Conservation (phyloP, 176 grass and related monocot genomes). For the Avena insularis region DNA sequence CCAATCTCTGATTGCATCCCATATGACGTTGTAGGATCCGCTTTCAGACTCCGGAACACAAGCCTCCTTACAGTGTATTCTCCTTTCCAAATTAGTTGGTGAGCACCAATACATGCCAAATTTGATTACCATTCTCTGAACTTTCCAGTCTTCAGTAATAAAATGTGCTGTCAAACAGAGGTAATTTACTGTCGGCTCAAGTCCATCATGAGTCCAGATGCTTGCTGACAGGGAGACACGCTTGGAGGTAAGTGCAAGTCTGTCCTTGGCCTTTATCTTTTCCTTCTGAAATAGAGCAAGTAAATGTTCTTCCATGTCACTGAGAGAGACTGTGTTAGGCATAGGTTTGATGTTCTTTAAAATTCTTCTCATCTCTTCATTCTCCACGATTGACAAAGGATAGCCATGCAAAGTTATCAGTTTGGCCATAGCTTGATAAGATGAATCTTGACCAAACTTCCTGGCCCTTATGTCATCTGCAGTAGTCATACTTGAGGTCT, state of each 20-base stretch:
- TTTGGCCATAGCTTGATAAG: constrained; percentile 43
- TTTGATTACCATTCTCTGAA: constrained; percentile 53
- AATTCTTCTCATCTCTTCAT: constrained; percentile 62
- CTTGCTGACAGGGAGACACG: constrained; percentile 51
- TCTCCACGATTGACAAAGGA: constrained; percentile 54
- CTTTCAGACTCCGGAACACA: constrained; percentile 54
- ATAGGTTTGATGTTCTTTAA: constrained; percentile 42
- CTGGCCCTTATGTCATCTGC: constrained; percentile 2
- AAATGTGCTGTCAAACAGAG: constrained; percentile 62
- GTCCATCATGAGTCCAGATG: constrained; percentile 53
- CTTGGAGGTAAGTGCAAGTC: constrained; percentile 38
- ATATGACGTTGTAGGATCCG: constrained; percentile 55
- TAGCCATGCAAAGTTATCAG: constrained; percentile 56
- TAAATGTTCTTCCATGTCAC: constrained; percentile 50
- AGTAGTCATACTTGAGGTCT: constrained; percentile 27
- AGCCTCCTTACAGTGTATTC: constrained; percentile 44
- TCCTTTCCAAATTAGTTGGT: constrained; percentile 56
- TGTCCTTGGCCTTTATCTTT: constrained; percentile 40
- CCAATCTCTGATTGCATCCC: constrained; percentile 57
- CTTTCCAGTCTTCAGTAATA: constrained; percentile 52
- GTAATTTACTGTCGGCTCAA: constrained; percentile 44
- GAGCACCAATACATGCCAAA: constrained; percentile 57
- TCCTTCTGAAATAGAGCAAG: constrained; percentile 50
- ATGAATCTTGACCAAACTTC: constrained; percentile 43
- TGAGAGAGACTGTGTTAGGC: constrained; percentile 13